Evolutionary conservation across 345 rosid species (phyloP), one percentile per base, ranked within the genome.

Genomic region (Linum trigynum): DNA sequence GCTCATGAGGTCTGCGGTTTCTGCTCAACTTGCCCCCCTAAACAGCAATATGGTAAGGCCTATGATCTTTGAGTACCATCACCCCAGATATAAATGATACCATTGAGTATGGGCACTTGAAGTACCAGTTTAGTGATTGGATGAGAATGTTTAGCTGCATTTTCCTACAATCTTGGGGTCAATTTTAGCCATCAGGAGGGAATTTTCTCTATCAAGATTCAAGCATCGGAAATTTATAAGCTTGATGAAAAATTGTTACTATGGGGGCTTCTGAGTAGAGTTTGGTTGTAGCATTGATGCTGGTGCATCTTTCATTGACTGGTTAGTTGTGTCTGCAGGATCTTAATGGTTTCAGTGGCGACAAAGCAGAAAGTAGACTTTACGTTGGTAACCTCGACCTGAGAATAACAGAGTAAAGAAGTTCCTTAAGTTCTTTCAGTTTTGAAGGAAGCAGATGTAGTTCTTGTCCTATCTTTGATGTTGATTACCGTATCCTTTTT

Each of bases 341-440:
- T 67, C 69, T 74, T 53, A 72, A 55, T 63, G 68, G 73, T 70
- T 75, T 74, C 62, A 42, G 71, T 15, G 92, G 81, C 77, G 98
- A 89, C 69, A 87, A 83, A 75, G 71, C 69, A 53, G 92, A 83
- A 67, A 82, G 81, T 78, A 85, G 92, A 70, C 81, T 92, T 59
- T 89, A 89, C 57, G 50, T 89, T 61, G 96, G 96, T 55, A 92
- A 92, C 74, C 87, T 92, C 41, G 98, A 89, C 74, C 76, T 83
- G 63, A 83, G 91, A 79, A 83, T 92, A 80, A 89, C 92, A 32
- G 98, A 92, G 96, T 89, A 81, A 77, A 92, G 32, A 50, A 6
- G 23, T 11, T 56, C 35, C 8, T 14, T 2, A 67, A 57, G 32
- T 10, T 2, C 62, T 66, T 38, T 9, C 5, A 69, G 55, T 17